Conservation (phyloP, 2,329 filamentous ascomycete species). For the Fusarium sp. region DNA sequence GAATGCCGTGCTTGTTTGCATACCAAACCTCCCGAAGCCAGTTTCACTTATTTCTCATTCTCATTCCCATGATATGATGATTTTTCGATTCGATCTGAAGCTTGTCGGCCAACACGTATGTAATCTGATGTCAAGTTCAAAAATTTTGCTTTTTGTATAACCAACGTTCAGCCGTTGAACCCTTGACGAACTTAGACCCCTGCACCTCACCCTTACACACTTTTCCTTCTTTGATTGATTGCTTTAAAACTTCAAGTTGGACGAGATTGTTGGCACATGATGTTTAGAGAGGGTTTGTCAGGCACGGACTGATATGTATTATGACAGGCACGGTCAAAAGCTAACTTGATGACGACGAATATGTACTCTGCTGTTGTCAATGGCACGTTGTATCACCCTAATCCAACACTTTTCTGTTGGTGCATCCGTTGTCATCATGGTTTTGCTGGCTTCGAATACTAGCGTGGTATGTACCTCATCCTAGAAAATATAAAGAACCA, state of each 20-base stretch:
- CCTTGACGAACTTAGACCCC: constrained; percentile 19
- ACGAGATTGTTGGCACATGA: constrained; percentile 22
- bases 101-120: neutral
- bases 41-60: neutral
- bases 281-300: constrained; percentile 6
- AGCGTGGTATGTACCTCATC: constrained; percentile 8
- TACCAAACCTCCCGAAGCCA: constrained; percentile 1
- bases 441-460: neutral
- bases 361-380: neutral
- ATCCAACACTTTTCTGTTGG: neutral
- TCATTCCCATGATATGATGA: neutral
- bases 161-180: constrained; percentile 11
- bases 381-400: neutral
- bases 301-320: constrained; percentile 9
- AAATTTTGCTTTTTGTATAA: constrained; percentile 14
- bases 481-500: constrained; percentile 8
- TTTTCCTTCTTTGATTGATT: constrained; percentile 7
- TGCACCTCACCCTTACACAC: constrained; percentile 20
- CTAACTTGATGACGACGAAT: constrained; percentile 1
- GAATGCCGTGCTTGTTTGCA: constrained; percentile 16
- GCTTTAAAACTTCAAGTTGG: neutral
- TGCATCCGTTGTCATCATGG: neutral
- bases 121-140: neutral
- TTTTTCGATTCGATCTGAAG: neutral
- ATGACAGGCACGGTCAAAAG: neutral